Conservation (phyloP, 2,329 filamentous ascomycete species). For the Cryphonectria parasitica region DNA sequence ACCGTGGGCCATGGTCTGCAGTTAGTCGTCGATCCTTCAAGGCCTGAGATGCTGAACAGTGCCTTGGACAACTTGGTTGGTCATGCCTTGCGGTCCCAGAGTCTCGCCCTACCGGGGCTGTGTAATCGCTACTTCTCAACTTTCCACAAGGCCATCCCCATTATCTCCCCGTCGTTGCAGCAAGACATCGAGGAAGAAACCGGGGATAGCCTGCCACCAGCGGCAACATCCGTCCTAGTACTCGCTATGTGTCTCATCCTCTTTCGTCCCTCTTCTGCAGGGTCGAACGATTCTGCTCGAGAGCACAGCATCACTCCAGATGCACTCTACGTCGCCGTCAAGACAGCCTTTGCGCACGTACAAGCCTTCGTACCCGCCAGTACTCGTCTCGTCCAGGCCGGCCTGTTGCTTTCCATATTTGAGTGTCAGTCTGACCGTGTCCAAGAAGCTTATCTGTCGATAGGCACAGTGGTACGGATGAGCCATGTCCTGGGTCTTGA, state of each 20-base stretch:
- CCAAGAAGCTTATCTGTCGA: constrained; percentile 11
- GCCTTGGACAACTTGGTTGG: neutral
- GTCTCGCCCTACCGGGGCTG: neutral
- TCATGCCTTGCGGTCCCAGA: neutral
- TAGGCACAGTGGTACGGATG: constrained; percentile 7
- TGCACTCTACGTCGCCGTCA: neutral
- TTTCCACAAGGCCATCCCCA: neutral
- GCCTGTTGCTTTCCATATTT: neutral
- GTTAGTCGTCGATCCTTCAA: constrained; percentile 14
- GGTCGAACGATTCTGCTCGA: neutral
- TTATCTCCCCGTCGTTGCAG: constrained; percentile 1
- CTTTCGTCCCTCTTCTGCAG: too few species aligned
- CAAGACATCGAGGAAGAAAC: neutral
- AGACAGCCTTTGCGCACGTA: constrained; percentile 1
- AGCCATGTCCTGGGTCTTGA: constrained; percentile 1
- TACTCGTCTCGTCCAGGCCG: constrained; percentile 7
- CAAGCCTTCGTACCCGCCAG: neutral
- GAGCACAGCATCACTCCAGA: neutral
- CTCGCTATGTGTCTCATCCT: constrained; percentile 6
- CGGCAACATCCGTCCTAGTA: neutral
- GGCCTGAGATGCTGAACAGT: neutral
- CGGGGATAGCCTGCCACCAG: neutral
- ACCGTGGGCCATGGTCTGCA: constrained; percentile 4
- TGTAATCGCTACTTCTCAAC: neutral
- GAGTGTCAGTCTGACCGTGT: constrained; percentile 8